These are phyloP conservation scores for Schoenoplectus tabernaemontani DNA, from an alignment of 202 grass and related monocot species.

Conservation along the genomic window DNA sequence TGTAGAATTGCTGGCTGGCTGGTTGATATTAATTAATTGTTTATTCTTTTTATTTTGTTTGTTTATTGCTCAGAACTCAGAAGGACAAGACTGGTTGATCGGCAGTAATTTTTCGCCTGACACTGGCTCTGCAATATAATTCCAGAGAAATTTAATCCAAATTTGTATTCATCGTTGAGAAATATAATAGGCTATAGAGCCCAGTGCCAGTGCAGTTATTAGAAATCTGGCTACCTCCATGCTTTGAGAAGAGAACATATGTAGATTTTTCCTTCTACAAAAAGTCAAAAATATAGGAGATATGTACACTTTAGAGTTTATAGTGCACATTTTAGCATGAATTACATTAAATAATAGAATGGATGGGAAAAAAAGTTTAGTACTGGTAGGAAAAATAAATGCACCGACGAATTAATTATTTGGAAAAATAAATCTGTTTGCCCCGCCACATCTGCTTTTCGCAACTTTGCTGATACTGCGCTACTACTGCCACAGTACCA, in stretches of 20 bases:
- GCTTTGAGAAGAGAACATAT: background rate
- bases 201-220: background rate
- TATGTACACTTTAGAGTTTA: background rate
- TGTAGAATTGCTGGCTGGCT: background rate
- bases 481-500: background rate
- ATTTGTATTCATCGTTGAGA: background rate
- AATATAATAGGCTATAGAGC: background rate
- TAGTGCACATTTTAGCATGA: background rate
- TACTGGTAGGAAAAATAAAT: conserved; percentile 10
- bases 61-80: background rate
- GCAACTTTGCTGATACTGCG: background rate
- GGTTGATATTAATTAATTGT: background rate
- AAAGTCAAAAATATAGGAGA: no score
- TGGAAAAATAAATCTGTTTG: background rate
- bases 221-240: background rate
- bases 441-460: background rate
- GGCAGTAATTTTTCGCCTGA: background rate
- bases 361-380: background rate
- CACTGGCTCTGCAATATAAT: background rate
- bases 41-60: background rate
- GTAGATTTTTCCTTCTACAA: no score
- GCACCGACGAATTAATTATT: conserved; percentile 13
- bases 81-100: background rate
- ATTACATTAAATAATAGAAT: background rate
- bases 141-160: background rate